Evolutionary conservation across 352 stramenopile genomes (phyloP).

Genomic region (Thalassiosira hispida): DNA sequence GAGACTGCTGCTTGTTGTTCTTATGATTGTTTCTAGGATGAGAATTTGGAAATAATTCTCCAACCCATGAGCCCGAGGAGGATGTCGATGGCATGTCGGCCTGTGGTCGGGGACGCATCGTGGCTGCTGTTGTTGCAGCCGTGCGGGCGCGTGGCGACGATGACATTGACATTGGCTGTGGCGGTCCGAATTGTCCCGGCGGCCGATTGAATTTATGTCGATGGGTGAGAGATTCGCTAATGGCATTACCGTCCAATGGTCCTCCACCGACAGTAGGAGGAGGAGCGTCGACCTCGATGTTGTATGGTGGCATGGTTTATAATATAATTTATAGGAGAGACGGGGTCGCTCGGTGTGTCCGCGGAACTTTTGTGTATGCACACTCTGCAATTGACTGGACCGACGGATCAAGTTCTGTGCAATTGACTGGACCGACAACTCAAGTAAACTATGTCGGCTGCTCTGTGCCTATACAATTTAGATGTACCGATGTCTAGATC

Average conservation of each 20-base stretch:
- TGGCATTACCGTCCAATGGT: background rate
- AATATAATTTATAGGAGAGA: background rate
- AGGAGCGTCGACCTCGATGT: background rate
- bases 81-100: constrained; percentile 15
- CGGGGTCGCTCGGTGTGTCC: too few species aligned
- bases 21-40: background rate
- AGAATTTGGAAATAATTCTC: background rate
- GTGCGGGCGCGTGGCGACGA: background rate
- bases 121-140: background rate
- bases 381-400: too few species aligned
- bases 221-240: background rate
- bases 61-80: background rate
- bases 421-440: too few species aligned
- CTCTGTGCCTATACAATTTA: too few species aligned
- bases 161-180: background rate
- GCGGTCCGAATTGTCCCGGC: too few species aligned
- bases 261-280: background rate
- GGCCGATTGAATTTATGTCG: background rate
- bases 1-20: background rate
- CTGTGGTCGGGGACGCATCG: background rate
- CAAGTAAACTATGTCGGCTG: too few species aligned
- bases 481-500: too few species aligned
- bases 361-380: too few species aligned
- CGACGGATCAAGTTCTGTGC: too few species aligned
- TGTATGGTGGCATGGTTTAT: constrained; percentile 15